Conservation (phyloP, 108 stramenopile genomes). For the Fistulifera pelliculosa region DNA sequence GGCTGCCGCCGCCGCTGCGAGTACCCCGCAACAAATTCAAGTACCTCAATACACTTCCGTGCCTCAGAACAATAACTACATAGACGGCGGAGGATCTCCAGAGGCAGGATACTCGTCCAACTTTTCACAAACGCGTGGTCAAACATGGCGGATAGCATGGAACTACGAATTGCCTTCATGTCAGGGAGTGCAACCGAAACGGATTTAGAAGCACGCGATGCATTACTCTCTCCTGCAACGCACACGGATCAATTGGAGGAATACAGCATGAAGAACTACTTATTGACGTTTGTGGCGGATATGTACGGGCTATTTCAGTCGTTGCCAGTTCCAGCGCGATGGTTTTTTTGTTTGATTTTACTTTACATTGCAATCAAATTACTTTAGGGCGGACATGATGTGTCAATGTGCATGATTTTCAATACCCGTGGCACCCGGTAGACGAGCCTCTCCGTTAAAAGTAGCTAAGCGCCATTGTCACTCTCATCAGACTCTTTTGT, state of each 20-base stretch:
- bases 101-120: not conserved
- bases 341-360: conserved; percentile 12
- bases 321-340: conserved; percentile 12
- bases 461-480: not conserved
- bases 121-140: conserved; percentile 10
- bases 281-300: conserved; percentile 27
- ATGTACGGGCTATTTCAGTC: conserved; percentile 16
- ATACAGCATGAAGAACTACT: conserved; percentile 30
- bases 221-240: conserved; percentile 1
- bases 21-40: conserved; percentile 9
- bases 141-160: conserved; percentile 6
- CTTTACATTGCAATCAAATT: conserved; percentile 12
- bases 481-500: not conserved
- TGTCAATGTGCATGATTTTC: not conserved
- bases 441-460: not conserved
- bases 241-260: conserved; percentile 3
- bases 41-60: conserved; percentile 7
- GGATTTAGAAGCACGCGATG: conserved; percentile 11
- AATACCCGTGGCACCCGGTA: not conserved
- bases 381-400: conserved; percentile 8
- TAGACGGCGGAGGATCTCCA: not conserved
- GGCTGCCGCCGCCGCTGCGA: conserved; percentile 10
- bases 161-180: conserved; percentile 5
- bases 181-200: conserved; percentile 4
- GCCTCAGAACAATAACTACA: not conserved